phyloP scores from a whole-genome alignment of 441 rosid species.

The Adansonia gregorii region DNA sequence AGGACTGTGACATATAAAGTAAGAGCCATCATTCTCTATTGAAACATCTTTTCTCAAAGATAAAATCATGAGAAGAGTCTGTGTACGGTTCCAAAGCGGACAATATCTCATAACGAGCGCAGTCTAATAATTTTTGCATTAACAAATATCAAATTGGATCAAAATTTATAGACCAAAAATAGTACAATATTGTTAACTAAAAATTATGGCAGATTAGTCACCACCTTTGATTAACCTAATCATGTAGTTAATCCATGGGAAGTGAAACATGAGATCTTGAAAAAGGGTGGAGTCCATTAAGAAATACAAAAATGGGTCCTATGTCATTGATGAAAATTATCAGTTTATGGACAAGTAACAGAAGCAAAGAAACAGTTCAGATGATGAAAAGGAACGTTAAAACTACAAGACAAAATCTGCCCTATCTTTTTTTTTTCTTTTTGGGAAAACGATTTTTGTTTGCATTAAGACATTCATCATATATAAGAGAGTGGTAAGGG shows the following conservation, averaged over 20 bases:
- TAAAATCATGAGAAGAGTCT: too few relatives aligned
- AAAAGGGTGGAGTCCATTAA: not conserved
- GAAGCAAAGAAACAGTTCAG: constrained; percentile 25
- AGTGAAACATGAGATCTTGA: constrained; percentile 26
- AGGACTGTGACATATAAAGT: too few relatives aligned
- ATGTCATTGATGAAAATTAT: constrained; percentile 36
- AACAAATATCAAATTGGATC: too few relatives aligned
- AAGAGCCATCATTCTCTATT: too few relatives aligned
- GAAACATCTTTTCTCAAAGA: too few relatives aligned
- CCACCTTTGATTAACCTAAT: constrained; percentile 24
- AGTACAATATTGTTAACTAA: not conserved
- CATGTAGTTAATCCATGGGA: constrained; percentile 27
- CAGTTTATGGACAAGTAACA: constrained; percentile 29
- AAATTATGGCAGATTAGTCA: not conserved
- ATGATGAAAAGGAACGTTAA: constrained; percentile 30
- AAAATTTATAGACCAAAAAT: too few relatives aligned
- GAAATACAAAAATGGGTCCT: constrained; percentile 28
- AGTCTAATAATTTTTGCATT: too few relatives aligned
- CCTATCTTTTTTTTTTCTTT: not conserved
- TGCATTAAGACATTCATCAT: constrained; percentile 26
- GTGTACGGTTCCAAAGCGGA: too few relatives aligned
- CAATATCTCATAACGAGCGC: too few relatives aligned
- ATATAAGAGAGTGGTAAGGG: not conserved
- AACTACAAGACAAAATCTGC: not conserved
- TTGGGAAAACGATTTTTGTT: constrained; percentile 29